Percentiles rank a stretch among this genome's conserved stretches.
Conservation (phyloP, 2,329 filamentous ascomycete species). For the Plenodomus lindquistii region DNA sequence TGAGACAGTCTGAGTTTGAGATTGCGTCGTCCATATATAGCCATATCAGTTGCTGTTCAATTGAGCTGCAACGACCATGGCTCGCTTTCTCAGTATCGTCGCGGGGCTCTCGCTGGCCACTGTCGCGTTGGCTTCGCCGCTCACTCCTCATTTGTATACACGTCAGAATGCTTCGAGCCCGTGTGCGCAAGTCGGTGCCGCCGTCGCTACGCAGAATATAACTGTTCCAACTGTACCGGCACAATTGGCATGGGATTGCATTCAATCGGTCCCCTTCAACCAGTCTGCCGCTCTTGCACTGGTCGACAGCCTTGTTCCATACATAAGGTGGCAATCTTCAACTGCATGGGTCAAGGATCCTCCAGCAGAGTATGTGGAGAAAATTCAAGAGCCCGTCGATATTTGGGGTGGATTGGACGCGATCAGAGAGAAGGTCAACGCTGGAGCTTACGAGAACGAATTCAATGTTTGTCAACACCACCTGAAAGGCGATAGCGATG, state of each 20-base stretch:
- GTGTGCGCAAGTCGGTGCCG: conserved; percentile 38
- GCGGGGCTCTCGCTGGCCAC: conserved; percentile 33
- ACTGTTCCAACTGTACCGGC: conserved; percentile 48
- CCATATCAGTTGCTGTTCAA: not conserved
- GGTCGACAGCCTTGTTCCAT: conserved; percentile 50
- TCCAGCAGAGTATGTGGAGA: conserved; percentile 51
- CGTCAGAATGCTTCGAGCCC: conserved; percentile 35
- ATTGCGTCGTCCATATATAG: not conserved
- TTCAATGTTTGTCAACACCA: conserved; percentile 35
- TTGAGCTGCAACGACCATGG: conserved; percentile 25
- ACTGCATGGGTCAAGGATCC: conserved; percentile 51
- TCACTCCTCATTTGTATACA: conserved; percentile 23
- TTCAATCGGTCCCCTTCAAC: conserved; percentile 52
- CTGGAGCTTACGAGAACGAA: conserved; percentile 45
- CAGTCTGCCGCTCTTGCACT: conserved; percentile 46
- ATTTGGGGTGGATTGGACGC: conserved; percentile 45
- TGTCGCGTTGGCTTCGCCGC: conserved; percentile 30
- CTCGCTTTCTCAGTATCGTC: conserved; percentile 22
- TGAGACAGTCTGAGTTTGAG: not conserved
- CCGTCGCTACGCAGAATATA: conserved; percentile 29
- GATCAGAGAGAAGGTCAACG: conserved; percentile 46
- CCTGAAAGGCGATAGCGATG: not conserved
- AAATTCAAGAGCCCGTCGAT: conserved; percentile 50
- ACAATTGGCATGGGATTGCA: conserved; percentile 51
- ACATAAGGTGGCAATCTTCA: conserved; percentile 53